A percentile compares a stretch with the other conserved stretches of the same genome.
These are phyloP conservation scores for Osmozyma mogii DNA, from an alignment of 805 yeast species.

Conservation along the genomic window DNA sequence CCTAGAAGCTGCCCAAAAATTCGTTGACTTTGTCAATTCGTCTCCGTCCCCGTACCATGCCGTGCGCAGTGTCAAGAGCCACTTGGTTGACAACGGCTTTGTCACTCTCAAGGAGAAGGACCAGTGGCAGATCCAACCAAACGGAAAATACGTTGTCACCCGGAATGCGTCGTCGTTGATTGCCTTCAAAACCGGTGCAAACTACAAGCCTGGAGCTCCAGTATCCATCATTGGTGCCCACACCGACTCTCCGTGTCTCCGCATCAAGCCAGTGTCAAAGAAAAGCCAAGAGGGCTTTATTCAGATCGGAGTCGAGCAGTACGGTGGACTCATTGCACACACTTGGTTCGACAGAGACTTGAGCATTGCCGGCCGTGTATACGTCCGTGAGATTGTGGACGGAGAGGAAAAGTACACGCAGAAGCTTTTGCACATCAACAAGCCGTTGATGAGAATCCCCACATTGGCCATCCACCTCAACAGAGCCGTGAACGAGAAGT, in stretches of 20 bases:
- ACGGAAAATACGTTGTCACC: constrained; percentile 75
- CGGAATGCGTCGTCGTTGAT: constrained; percentile 84
- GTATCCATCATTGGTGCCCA: constrained; percentile 91
- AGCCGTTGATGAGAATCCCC: constrained; percentile 85
- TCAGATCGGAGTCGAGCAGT: constrained; percentile 88
- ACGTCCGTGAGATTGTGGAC: constrained; percentile 45
- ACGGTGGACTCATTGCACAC: constrained; percentile 96
- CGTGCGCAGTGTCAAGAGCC: constrained; percentile 55
- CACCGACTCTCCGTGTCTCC: constrained; percentile 86
- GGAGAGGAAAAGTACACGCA: constrained; percentile 46
- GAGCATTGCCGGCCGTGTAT: constrained; percentile 86
- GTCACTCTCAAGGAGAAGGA: constrained; percentile 63
- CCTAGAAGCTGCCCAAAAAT: constrained; percentile 44
- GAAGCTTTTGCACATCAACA: constrained; percentile 67
- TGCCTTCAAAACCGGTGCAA: constrained; percentile 75
- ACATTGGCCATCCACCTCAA: constrained; percentile 90
- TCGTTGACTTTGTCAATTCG: constrained; percentile 67
- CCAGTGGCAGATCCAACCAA: constrained; percentile 51
- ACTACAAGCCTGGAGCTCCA: constrained; percentile 72
- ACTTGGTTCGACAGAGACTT: constrained; percentile 96
- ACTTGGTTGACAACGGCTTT: constrained; percentile 58
- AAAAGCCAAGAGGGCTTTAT: constrained; percentile 63
- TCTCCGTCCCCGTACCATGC: constrained; percentile 96
- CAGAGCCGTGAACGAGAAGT: constrained; percentile 65
- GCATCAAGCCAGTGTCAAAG: constrained; percentile 82